Evolutionary conservation across 73 alveolate species (phyloP).

Genomic region (Paramecium biaurelia): DNA sequence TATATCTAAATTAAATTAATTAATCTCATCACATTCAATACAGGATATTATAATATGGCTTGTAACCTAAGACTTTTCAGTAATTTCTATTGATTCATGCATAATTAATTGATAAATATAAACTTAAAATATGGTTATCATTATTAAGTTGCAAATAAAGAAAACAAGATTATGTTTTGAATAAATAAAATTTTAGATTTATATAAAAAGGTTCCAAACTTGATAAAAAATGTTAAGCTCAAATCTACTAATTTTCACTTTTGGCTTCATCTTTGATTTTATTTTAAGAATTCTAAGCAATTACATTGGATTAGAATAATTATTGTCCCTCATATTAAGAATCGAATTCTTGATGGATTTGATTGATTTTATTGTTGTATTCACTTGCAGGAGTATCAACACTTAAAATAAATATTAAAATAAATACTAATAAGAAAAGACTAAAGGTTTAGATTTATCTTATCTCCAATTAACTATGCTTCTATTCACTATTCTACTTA

Average conservation of each 20-base stretch:
- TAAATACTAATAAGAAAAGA: not conserved
- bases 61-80: too few species aligned
- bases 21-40: too few species aligned
- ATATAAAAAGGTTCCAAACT: not conserved
- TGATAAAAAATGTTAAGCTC: not conserved
- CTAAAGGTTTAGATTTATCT: not conserved
- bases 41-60: too few species aligned
- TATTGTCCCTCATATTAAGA: not conserved
- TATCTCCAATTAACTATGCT: not conserved
- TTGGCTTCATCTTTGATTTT: not conserved
- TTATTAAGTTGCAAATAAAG: too few species aligned
- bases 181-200: not conserved
- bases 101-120: too few species aligned
- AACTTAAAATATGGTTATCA: too few species aligned
- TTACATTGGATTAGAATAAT: not conserved
- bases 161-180: too few species aligned
- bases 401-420: not conserved
- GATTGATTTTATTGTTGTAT: not conserved
- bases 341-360: constrained; percentile 1
- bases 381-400: not conserved
- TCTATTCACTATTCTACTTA: not conserved
- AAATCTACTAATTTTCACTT: not conserved
- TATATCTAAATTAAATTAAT: too few species aligned
- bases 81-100: too few species aligned
- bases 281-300: not conserved